Base-by-base conservation (phyloP, 768 basidiomycete genomes). In the Thelephora aurantiotincta region DNA sequence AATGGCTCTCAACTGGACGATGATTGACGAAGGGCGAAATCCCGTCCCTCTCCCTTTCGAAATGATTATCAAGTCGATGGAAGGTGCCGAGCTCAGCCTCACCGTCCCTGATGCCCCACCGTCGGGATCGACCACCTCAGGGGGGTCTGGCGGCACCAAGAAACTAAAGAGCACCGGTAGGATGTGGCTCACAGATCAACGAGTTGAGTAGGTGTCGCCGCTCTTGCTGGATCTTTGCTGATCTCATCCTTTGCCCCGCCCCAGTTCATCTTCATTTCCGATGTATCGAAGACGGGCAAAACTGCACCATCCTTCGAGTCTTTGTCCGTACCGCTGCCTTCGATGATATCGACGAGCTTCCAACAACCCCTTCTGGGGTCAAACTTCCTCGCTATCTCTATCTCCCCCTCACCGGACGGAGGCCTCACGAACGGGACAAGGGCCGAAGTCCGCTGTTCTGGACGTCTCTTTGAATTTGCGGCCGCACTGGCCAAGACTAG, bases 1-100 rank as follows among this genome's bases (percentile, higher is more conserved):
- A n/a, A 88, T 88, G 86, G 79, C 85, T 6, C 69, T 89, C 37
- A 86, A 89, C 66, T 86, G 81, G 80, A 71, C 74, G 0, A 83
- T 82, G 72, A 68, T 87, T 20, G 69, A 68, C 48, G 60, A 69
- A 3, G 68, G 78, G 36, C 70, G 74, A 45, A 63, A 70, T 9
- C 81, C 82, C 4, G 65, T 85, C 9, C 80, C 81, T 13, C 65
- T 87, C 16, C 77, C 73, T 0, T 61, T 75, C 38, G 86, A 90
- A 60, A 64, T 65, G 57, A 71, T 66, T 0, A 72, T 87, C 35
- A 72, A 74, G 12, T 68, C 67, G 1, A 55, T 82, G 48, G 72
- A 77, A 45, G 61, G 69, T 12, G 80, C 71, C 35, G 82, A 84
- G 46, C 56, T 80, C 44, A 65, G 62, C 19, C 64, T 90, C 41